These are phyloP conservation scores for Ilyonectria sp. DNA, from an alignment of 2,329 filamentous ascomycete species.

Conservation along the genomic window DNA sequence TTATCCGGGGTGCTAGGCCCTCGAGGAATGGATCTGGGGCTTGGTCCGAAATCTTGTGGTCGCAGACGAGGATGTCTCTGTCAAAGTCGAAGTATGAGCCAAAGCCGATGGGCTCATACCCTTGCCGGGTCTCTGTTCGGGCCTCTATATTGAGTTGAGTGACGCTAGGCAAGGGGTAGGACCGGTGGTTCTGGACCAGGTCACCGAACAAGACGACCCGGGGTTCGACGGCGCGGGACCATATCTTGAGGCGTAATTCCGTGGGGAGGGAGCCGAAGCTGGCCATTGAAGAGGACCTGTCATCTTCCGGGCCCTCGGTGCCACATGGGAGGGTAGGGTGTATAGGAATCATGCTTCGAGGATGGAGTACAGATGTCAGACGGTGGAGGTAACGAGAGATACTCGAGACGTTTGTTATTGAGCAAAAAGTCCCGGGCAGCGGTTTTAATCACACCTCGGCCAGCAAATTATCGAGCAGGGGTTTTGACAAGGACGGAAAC, in stretches of 20 bases:
- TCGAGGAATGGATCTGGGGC: slow-evolving; percentile 52
- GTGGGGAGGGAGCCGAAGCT: slow-evolving; percentile 52
- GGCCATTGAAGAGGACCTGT: slow-evolving; percentile 28
- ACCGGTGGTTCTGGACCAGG: slow-evolving; percentile 48
- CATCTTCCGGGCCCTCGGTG: slow-evolving; percentile 23
- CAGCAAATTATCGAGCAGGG: slow-evolving; percentile 45
- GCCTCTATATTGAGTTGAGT: slow-evolving; percentile 56
- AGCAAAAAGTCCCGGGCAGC: slow-evolving; percentile 38
- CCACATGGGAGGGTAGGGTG: slow-evolving; percentile 21
- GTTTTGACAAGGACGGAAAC: slow-evolving; percentile 47
- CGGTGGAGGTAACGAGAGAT: slow-evolving; percentile 27
- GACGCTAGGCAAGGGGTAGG: slow-evolving; percentile 55
- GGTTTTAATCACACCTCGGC: slow-evolving; percentile 46
- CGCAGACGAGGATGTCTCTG: slow-evolving; percentile 57
- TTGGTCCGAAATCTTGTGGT: slow-evolving; percentile 54
- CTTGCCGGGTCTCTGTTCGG: slow-evolving; percentile 52
- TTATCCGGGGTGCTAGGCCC: slow-evolving; percentile 52
- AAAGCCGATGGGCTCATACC: slow-evolving; percentile 53
- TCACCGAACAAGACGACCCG: slow-evolving; percentile 55
- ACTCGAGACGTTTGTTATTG: slow-evolving; percentile 34
- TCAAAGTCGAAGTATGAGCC: slow-evolving; percentile 57
- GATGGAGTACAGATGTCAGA: slow-evolving; percentile 19
- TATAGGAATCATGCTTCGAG: slow-evolving; percentile 35
- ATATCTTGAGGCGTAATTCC: slow-evolving; percentile 57
- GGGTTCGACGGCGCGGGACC: slow-evolving; percentile 55